phyloP scores from a whole-genome alignment of 2,329 filamentous ascomycete genomes.

The Calonectria hawksworthii region DNA sequence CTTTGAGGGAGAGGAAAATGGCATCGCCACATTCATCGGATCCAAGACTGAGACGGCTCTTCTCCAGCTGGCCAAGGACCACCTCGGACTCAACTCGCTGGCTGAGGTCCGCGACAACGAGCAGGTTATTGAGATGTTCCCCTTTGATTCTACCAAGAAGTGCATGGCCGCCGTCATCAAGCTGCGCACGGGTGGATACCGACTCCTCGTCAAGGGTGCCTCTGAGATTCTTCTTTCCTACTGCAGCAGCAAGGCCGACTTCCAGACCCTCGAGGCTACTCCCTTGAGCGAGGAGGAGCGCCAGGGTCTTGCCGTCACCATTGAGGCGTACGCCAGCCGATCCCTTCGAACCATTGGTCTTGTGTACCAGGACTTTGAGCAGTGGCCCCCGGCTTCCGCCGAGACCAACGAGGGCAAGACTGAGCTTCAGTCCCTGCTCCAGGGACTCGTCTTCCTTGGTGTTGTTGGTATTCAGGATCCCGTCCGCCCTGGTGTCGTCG shows the following conservation, averaged over 20 bases:
- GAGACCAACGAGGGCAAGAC: slow-evolving; percentile 66
- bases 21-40: slow-evolving; percentile 61
- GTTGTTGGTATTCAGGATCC: slow-evolving; percentile 76
- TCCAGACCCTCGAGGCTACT: slow-evolving; percentile 63
- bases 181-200: slow-evolving; percentile 52
- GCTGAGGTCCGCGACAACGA: slow-evolving; percentile 60
- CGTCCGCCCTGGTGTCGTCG: slow-evolving; percentile 70
- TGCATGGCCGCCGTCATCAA: slow-evolving; percentile 68
- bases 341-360: slow-evolving; percentile 82
- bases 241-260: slow-evolving; percentile 46
- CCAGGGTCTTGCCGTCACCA: slow-evolving; percentile 41
- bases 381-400: slow-evolving; percentile 68
- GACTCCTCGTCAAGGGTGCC: slow-evolving; percentile 68
- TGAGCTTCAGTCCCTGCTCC: slow-evolving; percentile 66
- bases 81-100: slow-evolving; percentile 63
- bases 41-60: slow-evolving; percentile 70
- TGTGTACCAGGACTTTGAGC: slow-evolving; percentile 77
- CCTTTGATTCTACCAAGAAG: slow-evolving; percentile 66
- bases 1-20: slow-evolving; percentile 65
- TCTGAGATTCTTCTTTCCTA: slow-evolving; percentile 66
- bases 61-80: slow-evolving; percentile 61
- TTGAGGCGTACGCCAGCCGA: slow-evolving; percentile 70
- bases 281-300: slow-evolving; percentile 55
- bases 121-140: slow-evolving; percentile 61
- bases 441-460: slow-evolving; percentile 54